A percentile compares a stretch with the other conserved stretches of the same genome.
Conservation (phyloP, 2,329 filamentous ascomycete genomes). For the Sphaerulina musiva region DNA sequence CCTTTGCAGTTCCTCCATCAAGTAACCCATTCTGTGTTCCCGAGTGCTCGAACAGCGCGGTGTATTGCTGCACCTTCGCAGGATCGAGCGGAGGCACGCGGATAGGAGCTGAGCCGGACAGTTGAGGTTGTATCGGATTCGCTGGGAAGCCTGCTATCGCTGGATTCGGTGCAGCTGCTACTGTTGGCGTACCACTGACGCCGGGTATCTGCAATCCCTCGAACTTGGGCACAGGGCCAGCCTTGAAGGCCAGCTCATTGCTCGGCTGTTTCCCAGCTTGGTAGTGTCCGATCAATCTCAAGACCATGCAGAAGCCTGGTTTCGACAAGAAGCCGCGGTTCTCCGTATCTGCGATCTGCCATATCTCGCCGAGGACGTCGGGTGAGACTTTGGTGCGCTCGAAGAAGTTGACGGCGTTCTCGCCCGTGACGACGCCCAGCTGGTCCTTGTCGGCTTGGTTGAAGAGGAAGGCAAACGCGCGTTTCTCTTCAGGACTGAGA, state of each 20-base stretch:
- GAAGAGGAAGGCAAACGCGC: slow-evolving; percentile 87
- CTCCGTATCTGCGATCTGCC: slow-evolving; percentile 96
- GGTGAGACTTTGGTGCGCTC: slow-evolving; percentile 89
- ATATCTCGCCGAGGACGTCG: slow-evolving; percentile 88
- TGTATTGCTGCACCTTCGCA: slow-evolving; percentile 85
- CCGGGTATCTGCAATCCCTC: slow-evolving; percentile 60
- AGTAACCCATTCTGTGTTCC: slow-evolving; percentile 69
- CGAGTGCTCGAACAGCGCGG: slow-evolving; percentile 83
- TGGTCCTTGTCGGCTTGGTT: slow-evolving; percentile 85
- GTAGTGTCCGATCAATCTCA: slow-evolving; percentile 91
- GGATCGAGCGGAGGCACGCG: slow-evolving; percentile 82
- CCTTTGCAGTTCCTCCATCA: slow-evolving; percentile 66
- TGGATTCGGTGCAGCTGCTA: slow-evolving; percentile 22
- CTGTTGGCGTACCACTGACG: slow-evolving; percentile 11
- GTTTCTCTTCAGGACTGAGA: slow-evolving; percentile 85
- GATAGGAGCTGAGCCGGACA: slow-evolving; percentile 53
- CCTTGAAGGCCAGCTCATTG: slow-evolving; percentile 73
- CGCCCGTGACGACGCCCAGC: slow-evolving; percentile 89
- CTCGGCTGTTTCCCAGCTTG: slow-evolving; percentile 80
- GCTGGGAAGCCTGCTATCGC: slow-evolving; percentile 21
- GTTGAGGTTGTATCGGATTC: slow-evolving; percentile 29
- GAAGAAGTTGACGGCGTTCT: slow-evolving; percentile 95
- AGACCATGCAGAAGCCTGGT: slow-evolving; percentile 83
- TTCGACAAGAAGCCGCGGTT: slow-evolving; percentile 91
- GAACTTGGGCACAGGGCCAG: slow-evolving; percentile 85